Conservation (phyloP, 2,329 filamentous ascomycete genomes). For the Ophiocordyceps robertsii region DNA sequence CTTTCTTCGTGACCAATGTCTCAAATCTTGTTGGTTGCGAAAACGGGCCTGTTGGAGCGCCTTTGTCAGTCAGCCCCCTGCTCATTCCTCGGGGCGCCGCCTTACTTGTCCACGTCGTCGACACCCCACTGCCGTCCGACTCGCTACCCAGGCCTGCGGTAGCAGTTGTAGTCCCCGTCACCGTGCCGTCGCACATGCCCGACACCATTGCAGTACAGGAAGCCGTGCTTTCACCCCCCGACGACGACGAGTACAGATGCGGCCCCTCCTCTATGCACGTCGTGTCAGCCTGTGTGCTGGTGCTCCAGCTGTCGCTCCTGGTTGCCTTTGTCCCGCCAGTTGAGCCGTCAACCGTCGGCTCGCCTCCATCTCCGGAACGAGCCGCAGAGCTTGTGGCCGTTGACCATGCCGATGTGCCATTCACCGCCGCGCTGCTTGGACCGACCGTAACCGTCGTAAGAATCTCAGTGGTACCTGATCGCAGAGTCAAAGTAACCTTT, state of each 20-base stretch:
- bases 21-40: background rate
- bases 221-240: background rate
- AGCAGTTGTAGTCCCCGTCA: background rate
- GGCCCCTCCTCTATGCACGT: background rate
- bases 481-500: no score
- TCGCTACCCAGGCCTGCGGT: no score
- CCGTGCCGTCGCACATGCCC: background rate
- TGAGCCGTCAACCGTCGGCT: background rate
- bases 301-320: background rate
- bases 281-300: background rate
- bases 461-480: no score
- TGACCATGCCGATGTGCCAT: no score
- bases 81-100: background rate
- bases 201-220: background rate
- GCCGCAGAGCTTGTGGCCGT: no score
- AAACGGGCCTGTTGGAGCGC: background rate
- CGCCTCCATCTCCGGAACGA: no score
- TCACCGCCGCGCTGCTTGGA: no score
- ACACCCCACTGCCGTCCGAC: no score
- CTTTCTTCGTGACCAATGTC: conserved; percentile 5
- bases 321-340: background rate
- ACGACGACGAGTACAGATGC: background rate
- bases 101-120: background rate
- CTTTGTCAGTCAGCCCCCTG: background rate
- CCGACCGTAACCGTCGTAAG: no score